These are phyloP conservation scores for Alisma plantagoaquatica DNA, from an alignment of 106 monocot genomes.

Conservation along the genomic window DNA sequence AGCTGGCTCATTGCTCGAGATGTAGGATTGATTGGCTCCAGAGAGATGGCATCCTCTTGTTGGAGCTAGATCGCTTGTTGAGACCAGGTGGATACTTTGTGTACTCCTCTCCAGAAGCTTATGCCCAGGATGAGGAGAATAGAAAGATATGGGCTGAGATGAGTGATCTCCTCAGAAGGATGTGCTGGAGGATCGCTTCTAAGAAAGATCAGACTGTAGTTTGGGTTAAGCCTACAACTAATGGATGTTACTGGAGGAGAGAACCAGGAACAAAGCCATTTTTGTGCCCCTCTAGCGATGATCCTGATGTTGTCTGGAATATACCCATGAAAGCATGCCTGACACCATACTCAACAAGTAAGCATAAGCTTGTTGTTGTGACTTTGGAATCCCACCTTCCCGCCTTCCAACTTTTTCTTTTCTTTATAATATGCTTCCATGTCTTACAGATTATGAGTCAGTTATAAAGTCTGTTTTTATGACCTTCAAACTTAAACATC, in stretches of 20 bases:
- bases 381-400: too few relatives aligned
- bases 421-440: too few relatives aligned
- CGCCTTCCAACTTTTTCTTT: too few relatives aligned
- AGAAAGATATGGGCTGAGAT: conserved; percentile 67
- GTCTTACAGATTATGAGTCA: too few relatives aligned
- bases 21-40: conserved; percentile 96
- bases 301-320: conserved; percentile 80
- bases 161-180: conserved; percentile 65
- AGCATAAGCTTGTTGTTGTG: too few relatives aligned
- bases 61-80: conserved; percentile 73
- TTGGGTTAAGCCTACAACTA: conserved; percentile 69
- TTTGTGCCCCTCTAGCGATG: conserved; percentile 41
- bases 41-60: conserved; percentile 66
- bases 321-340: conserved; percentile 72
- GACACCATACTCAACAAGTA: conserved; percentile 63
- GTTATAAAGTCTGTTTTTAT: too few relatives aligned
- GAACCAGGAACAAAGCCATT: conserved; percentile 45
- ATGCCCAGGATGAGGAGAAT: conserved; percentile 67
- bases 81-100: conserved; percentile 89
- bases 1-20: conserved; percentile 81
- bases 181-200: conserved; percentile 85
- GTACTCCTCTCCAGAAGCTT: conserved; percentile 87
- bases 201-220: conserved; percentile 83
- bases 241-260: conserved; percentile 62
- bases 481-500: too few relatives aligned